Conservation (phyloP, 495 filamentous ascomycete genomes). For the Massariosphaeria phaeospora region DNA sequence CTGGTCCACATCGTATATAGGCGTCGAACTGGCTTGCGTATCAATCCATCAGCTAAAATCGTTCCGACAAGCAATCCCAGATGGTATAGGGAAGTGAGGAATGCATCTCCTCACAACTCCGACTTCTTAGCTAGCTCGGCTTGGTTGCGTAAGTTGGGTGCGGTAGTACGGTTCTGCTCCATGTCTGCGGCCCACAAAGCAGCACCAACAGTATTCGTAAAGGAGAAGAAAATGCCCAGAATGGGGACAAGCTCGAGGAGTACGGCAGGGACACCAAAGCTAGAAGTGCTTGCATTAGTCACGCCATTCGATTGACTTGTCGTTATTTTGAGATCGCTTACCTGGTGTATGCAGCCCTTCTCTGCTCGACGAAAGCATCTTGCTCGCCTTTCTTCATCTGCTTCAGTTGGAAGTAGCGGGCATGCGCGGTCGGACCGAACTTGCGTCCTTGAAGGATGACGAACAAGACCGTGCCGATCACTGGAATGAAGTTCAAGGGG, state of each 20-base stretch:
- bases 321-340: constrained; percentile 41
- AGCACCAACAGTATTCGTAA: constrained; percentile 87
- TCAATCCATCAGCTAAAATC: neutral
- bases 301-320: neutral
- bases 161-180: constrained; percentile 49
- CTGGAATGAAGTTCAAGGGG: constrained; percentile 88
- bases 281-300: constrained; percentile 37
- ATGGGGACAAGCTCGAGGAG: constrained; percentile 81
- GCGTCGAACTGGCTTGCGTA: constrained; percentile 8
- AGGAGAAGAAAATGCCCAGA: constrained; percentile 75
- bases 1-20: neutral
- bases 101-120: constrained; percentile 20
- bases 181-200: constrained; percentile 93
- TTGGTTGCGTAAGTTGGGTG: constrained; percentile 25
- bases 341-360: constrained; percentile 68
- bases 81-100: neutral
- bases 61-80: neutral
- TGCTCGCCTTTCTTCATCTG: constrained; percentile 60
- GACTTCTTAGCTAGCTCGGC: constrained; percentile 31
- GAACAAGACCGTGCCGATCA: constrained; percentile 79
- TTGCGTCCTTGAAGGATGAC: constrained; percentile 66
- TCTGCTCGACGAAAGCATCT: constrained; percentile 59
- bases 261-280: constrained; percentile 72
- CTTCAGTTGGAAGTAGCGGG: constrained; percentile 84
- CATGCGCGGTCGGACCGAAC: constrained; percentile 51